Evolutionary conservation across 192 early-diverging fungal species (phyloP).

Genomic region (Globomyces pollinis-pini): DNA sequence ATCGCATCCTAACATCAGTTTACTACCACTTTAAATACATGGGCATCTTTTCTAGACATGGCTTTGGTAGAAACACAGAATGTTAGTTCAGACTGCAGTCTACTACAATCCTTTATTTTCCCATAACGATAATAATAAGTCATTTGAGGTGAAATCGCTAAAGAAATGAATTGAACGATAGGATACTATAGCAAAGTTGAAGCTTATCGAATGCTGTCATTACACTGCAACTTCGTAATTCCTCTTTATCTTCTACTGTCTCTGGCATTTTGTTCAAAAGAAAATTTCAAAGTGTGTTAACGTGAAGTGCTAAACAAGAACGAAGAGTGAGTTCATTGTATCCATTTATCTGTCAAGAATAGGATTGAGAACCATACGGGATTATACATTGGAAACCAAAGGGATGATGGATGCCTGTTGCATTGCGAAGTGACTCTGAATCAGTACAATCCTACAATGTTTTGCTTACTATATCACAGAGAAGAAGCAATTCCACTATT

Average conservation of each 20-base stretch:
- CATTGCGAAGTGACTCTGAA: too few species aligned
- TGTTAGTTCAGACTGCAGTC: constrained; percentile 27
- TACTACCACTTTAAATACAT: constrained; percentile 16
- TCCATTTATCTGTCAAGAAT: too few species aligned
- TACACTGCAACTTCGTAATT: constrained; percentile 19
- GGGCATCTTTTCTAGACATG: constrained; percentile 22
- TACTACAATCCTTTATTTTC: constrained; percentile 32
- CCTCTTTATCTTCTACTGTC: too few species aligned
- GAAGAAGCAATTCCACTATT: too few species aligned
- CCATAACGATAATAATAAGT: constrained; percentile 46
- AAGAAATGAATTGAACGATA: not conserved
- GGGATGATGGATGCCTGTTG: too few species aligned
- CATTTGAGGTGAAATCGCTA: constrained; percentile 35
- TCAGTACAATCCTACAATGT: too few species aligned
- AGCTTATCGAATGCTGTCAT: constrained; percentile 33
- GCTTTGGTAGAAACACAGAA: constrained; percentile 38
- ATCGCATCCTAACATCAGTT: not conserved
- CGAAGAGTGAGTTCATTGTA: too few species aligned
- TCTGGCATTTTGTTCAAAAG: not conserved
- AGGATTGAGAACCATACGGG: too few species aligned
- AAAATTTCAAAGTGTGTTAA: not conserved
- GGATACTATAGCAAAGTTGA: constrained; percentile 32
- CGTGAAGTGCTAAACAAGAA: too few species aligned
- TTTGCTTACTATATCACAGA: too few species aligned
- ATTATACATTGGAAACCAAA: too few species aligned